Conservation (phyloP, 1,284 basidiomycete species). For the Fomitiporia mediterranea region DNA sequence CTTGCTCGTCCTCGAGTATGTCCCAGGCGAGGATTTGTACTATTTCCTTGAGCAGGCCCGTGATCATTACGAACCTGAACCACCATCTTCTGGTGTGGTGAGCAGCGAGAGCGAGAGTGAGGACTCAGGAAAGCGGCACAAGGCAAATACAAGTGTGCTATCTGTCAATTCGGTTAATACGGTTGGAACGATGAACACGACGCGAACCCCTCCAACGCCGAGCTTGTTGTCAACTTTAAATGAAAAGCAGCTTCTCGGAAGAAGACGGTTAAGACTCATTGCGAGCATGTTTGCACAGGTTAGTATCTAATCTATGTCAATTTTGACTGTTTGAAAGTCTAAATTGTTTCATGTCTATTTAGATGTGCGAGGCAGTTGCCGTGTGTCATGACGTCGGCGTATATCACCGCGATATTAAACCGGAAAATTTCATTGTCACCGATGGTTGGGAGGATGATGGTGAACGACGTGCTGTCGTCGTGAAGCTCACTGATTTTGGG, state of each 20-base stretch:
- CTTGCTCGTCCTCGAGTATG: constrained; percentile 84
- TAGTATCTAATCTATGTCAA: neutral
- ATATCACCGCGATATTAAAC: constrained; percentile 97
- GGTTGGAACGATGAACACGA: constrained; percentile 24
- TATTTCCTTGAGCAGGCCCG: constrained; percentile 95
- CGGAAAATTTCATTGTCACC: constrained; percentile 93
- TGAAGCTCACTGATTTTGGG: constrained; percentile 98
- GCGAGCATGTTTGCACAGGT: constrained; percentile 84
- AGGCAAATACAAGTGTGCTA: constrained; percentile 13
- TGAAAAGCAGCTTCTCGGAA: constrained; percentile 78
- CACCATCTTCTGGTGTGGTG: constrained; percentile 29
- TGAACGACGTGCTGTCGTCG: constrained; percentile 36
- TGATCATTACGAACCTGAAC: constrained; percentile 68
- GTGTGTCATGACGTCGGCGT: constrained; percentile 93
- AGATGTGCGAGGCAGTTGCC: constrained; percentile 98
- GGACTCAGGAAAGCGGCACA: constrained; percentile 32
- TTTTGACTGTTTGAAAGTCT: neutral
- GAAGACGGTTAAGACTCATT: constrained; percentile 85
- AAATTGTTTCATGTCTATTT: constrained; percentile 20
- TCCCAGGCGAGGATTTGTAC: constrained; percentile 94
- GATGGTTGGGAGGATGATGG: constrained; percentile 58
- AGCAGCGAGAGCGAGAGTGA: constrained; percentile 27
- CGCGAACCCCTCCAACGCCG: constrained; percentile 87
- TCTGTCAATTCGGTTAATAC: constrained; percentile 10
- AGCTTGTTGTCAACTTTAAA: constrained; percentile 87